These are phyloP conservation scores for Bimuria novae-zelandiae DNA, from an alignment of 2,329 filamentous ascomycete species.

Conservation along the genomic window DNA sequence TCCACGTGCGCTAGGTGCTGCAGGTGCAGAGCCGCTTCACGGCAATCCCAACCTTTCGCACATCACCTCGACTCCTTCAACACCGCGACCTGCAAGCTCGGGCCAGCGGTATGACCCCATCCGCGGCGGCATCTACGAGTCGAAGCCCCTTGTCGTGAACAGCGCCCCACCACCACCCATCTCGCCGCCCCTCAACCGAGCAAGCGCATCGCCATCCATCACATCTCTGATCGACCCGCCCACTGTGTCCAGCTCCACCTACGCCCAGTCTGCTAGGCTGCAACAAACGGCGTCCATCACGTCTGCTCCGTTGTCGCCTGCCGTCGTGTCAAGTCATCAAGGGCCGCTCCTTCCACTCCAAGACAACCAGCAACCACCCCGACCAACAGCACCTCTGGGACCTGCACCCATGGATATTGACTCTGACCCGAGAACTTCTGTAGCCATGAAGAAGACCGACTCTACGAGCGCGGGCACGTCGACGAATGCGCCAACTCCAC, in stretches of 20 bases:
- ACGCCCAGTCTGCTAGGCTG: conserved; percentile 36
- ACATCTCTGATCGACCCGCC: conserved; percentile 84
- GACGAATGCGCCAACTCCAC: conserved; percentile 57
- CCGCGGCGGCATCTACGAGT: conserved; percentile 61
- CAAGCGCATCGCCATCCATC: conserved; percentile 90
- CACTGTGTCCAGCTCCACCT: conserved; percentile 44
- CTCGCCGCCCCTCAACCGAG: conserved; percentile 64
- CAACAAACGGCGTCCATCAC: conserved; percentile 45
- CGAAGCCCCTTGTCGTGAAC: conserved; percentile 49
- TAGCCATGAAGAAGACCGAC: conserved; percentile 42
- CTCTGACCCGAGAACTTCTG: conserved; percentile 31
- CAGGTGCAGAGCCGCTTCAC: conserved; percentile 44
- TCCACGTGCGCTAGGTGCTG: conserved; percentile 46
- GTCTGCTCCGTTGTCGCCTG: conserved; percentile 47
- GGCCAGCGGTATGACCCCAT: conserved; percentile 91
- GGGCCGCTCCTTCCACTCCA: conserved; percentile 34
- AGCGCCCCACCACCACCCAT: conserved; percentile 52
- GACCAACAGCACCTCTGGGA: conserved; percentile 22
- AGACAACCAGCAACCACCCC: conserved; percentile 26
- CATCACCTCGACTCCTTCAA: conserved; percentile 53
- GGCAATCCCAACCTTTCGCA: conserved; percentile 44
- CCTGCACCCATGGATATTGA: conserved; percentile 46
- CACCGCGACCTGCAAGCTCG: conserved; percentile 63
- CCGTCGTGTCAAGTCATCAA: conserved; percentile 34
- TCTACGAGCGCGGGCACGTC: conserved; percentile 42